phyloP scores from a whole-genome alignment of 176 grass and related monocot species.

The Rhipidocladum racemiflorum region DNA sequence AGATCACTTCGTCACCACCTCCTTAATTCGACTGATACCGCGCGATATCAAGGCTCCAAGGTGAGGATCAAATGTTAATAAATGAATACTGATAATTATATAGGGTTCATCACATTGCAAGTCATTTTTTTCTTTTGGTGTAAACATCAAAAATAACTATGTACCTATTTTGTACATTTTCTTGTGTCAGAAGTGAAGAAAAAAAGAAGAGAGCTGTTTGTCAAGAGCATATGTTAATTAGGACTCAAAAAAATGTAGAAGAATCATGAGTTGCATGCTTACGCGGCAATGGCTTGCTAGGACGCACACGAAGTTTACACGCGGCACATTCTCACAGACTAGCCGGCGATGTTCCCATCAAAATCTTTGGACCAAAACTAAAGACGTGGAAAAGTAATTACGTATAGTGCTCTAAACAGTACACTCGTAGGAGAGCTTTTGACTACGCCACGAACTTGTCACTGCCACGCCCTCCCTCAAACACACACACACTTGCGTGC shows the following conservation, averaged over 20 bases:
- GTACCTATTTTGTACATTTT: neutral
- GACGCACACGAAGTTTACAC: slow-evolving; percentile 3
- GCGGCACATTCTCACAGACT: neutral
- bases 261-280: neutral
- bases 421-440: slow-evolving; percentile 13
- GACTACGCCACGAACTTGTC: slow-evolving; percentile 16
- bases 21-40: too few relatives aligned
- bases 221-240: neutral
- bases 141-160: too few relatives aligned
- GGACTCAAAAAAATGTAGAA: neutral
- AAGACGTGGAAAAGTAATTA: neutral
- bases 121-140: too few relatives aligned
- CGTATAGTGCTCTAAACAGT: slow-evolving; percentile 17
- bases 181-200: neutral
- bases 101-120: too few relatives aligned
- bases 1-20: too few relatives aligned
- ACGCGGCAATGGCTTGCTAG: neutral
- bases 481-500: neutral
- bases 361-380: slow-evolving; percentile 26
- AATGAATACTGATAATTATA: too few relatives aligned
- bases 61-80: too few relatives aligned
- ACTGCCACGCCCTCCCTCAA: slow-evolving; percentile 2
- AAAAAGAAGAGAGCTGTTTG: neutral
- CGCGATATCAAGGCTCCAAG: too few relatives aligned
- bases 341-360: neutral